phyloP scores from a whole-genome alignment of 129 eudicot species.

The Escallonia herrerae region DNA sequence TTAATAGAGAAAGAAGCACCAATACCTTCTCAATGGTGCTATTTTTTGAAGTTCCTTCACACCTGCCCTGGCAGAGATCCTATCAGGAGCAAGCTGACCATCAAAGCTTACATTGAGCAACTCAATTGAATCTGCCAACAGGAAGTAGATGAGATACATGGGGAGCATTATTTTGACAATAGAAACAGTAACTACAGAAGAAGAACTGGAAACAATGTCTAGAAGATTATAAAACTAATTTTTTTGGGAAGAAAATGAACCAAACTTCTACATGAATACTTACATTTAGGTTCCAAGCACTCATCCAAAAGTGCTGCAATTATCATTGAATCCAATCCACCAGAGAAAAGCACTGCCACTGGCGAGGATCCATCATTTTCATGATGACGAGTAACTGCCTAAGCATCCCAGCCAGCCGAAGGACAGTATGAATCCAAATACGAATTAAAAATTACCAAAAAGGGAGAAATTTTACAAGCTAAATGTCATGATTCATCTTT shows the following conservation, averaged over 20 bases:
- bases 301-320: constrained; percentile 82
- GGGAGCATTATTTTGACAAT: background rate
- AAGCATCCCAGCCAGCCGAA: constrained; percentile 10
- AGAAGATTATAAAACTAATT: background rate
- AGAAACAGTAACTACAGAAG: background rate
- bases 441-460: too few relatives aligned
- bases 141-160: constrained; percentile 8
- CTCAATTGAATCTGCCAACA: constrained; percentile 76
- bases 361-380: constrained; percentile 39
- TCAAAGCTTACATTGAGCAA: constrained; percentile 97
- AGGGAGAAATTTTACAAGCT: too few relatives aligned
- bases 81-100: constrained; percentile 85
- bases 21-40: constrained; percentile 64
- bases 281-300: constrained; percentile 80
- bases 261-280: constrained; percentile 11
- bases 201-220: background rate
- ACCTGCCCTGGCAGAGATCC: constrained; percentile 86
- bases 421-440: background rate
- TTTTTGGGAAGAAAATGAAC: background rate
- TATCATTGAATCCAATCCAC: constrained; percentile 97
- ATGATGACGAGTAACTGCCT: constrained; percentile 28
- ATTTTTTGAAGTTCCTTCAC: constrained; percentile 61
- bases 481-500: too few relatives aligned
- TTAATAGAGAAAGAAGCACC: background rate
- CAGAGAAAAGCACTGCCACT: constrained; percentile 91